Percentiles rank a stretch among this genome's conserved stretches.
Conservation (phyloP, 139 green algal species). For the Eudorina sp. region DNA sequence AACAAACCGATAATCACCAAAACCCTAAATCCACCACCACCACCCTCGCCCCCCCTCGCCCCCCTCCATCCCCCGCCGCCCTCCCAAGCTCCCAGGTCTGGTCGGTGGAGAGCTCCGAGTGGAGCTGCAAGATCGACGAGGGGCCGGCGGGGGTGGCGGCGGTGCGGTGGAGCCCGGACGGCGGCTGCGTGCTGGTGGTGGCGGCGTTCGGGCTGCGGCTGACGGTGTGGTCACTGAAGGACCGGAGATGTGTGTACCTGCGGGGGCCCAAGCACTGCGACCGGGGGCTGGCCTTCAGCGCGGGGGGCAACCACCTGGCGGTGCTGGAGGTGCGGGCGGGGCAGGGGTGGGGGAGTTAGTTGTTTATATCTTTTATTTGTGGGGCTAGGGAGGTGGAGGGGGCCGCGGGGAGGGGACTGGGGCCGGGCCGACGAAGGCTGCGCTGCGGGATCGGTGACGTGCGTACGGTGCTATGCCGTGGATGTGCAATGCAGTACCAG, state of each 20-base stretch:
- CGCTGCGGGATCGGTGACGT: too few relatives aligned
- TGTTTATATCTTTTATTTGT: background rate
- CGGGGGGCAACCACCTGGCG: slow-evolving; percentile 79
- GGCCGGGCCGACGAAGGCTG: too few relatives aligned
- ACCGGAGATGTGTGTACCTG: slow-evolving; percentile 77
- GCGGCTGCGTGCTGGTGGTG: slow-evolving; percentile 76
- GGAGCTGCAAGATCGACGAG: slow-evolving; percentile 92
- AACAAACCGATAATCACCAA: too few relatives aligned
- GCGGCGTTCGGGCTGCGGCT: slow-evolving; percentile 88
- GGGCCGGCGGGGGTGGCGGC: slow-evolving; percentile 68
- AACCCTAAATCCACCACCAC: too few relatives aligned
- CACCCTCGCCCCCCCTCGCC: too few relatives aligned
- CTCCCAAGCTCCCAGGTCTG: slow-evolving; percentile 56
- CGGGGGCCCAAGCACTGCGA: slow-evolving; percentile 76
- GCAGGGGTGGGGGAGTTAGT: background rate
- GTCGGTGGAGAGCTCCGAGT: slow-evolving; percentile 81
- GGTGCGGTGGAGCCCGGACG: slow-evolving; percentile 70
- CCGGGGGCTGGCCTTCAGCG: slow-evolving; percentile 80
- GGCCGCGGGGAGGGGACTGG: too few relatives aligned
- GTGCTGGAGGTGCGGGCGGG: slow-evolving; percentile 75
- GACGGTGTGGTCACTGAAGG: slow-evolving; percentile 87
- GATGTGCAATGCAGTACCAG: too few relatives aligned
- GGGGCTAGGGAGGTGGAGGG: background rate
- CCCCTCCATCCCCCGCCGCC: too few relatives aligned
- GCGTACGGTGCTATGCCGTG: too few relatives aligned